phyloP scores from a whole-genome alignment of 2,329 filamentous ascomycete species.

The Coniochaeta pulveracea region DNA sequence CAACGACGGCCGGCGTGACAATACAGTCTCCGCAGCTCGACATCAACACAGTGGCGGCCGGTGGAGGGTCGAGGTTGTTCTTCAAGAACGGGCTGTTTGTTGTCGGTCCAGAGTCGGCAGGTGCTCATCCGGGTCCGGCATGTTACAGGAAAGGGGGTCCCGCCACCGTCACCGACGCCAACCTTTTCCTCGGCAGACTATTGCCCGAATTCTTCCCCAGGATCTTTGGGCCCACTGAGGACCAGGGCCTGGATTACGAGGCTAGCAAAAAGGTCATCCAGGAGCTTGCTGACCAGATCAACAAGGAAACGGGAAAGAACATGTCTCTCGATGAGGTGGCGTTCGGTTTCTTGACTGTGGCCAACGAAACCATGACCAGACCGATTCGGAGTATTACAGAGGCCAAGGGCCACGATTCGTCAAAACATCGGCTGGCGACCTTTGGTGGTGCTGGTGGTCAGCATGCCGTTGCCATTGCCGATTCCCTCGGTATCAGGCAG shows the following conservation, averaged over 20 bases:
- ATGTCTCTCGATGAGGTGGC: conserved; percentile 80
- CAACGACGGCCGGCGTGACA: conserved; percentile 85
- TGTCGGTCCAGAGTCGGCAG: conserved; percentile 80
- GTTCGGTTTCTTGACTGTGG: conserved; percentile 79
- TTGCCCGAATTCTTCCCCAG: conserved; percentile 89
- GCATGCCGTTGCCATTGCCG: conserved; percentile 83
- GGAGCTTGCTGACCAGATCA: conserved; percentile 67
- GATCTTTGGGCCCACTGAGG: conserved; percentile 85
- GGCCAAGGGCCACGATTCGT: conserved; percentile 84
- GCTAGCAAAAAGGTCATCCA: conserved; percentile 67
- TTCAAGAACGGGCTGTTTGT: conserved; percentile 85
- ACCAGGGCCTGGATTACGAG: conserved; percentile 65
- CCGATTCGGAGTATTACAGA: conserved; percentile 87
- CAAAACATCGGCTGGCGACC: conserved; percentile 78
- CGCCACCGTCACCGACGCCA: conserved; percentile 87
- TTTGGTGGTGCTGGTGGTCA: conserved; percentile 90
- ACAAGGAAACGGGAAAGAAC: conserved; percentile 57
- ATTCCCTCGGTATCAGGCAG: conserved; percentile 72
- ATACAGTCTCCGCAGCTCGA: conserved; percentile 88
- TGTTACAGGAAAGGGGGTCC: conserved; percentile 88
- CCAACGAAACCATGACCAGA: conserved; percentile 84
- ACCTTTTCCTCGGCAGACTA: conserved; percentile 72
- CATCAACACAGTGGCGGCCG: conserved; percentile 90
- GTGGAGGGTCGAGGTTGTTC: conserved; percentile 74
- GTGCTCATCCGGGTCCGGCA: conserved; percentile 79